Percentiles rank a stretch among this genome's conserved stretches.
Evolutionary conservation across 2,329 filamentous ascomycete genomes (phyloP).

Genomic region (Colletotrichum cereale): DNA sequence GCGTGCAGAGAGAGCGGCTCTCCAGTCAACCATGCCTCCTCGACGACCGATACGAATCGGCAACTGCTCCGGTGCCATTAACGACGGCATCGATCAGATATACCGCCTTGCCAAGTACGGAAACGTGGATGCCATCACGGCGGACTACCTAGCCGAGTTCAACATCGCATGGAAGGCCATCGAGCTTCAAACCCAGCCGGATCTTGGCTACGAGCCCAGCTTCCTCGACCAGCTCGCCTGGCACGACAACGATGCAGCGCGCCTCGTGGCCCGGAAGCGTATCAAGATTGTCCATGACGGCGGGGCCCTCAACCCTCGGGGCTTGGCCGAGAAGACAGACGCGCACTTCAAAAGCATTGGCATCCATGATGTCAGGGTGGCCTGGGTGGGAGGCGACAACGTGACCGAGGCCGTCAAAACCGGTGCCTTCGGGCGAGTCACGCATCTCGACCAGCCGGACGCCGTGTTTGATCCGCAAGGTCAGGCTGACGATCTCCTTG

Average conservation of each 20-base stretch:
- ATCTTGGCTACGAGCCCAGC: constrained; percentile 52
- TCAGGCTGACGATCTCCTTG: constrained; percentile 25
- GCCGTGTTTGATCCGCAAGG: constrained; percentile 25
- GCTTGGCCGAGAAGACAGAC: constrained; percentile 55
- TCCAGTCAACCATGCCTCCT: neutral
- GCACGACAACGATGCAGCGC: constrained; percentile 50
- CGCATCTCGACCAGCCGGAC: constrained; percentile 40
- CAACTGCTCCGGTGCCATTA: constrained; percentile 49
- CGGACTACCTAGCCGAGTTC: constrained; percentile 57
- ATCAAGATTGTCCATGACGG: constrained; percentile 70
- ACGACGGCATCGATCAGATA: constrained; percentile 46
- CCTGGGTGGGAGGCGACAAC: constrained; percentile 55
- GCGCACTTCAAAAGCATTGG: constrained; percentile 47
- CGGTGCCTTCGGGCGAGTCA: constrained; percentile 42
- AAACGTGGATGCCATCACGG: constrained; percentile 53
- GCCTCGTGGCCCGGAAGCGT: constrained; percentile 55
- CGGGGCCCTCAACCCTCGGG: constrained; percentile 66
- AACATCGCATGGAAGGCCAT: constrained; percentile 63
- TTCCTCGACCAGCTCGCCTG: constrained; percentile 58
- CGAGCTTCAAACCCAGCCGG: constrained; percentile 50
- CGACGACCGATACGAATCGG: constrained; percentile 50
- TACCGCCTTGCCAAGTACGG: constrained; percentile 44
- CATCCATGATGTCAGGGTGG: constrained; percentile 48
- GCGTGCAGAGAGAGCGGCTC: neutral
- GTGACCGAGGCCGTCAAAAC: constrained; percentile 44